Evolutionary conservation across 306 rosid species (phyloP).

Genomic region (Alnus glutinosa): DNA sequence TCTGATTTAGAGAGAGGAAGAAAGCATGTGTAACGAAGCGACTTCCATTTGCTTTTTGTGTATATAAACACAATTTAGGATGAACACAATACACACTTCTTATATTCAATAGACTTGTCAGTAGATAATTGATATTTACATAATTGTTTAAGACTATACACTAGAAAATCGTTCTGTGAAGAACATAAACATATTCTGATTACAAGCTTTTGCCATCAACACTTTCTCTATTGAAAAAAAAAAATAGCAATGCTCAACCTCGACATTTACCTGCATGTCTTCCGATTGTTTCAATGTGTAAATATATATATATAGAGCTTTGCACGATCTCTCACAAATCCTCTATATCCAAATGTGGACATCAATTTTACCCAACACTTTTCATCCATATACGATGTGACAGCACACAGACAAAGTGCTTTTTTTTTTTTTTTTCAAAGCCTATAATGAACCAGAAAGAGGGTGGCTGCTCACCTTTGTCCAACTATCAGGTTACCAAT

Average conservation of each 20-base stretch:
- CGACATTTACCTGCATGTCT: not conserved
- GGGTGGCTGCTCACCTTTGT: not conserved
- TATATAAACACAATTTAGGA: not conserved
- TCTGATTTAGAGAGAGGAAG: not conserved
- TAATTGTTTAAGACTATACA: not conserved
- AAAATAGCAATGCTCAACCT: not conserved
- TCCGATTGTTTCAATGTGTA: not conserved
- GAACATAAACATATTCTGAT: not conserved
- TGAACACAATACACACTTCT: not conserved
- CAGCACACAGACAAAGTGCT: not conserved
- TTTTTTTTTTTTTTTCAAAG: not conserved
- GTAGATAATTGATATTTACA: not conserved
- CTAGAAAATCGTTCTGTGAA: not conserved
- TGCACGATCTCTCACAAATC: slow-evolving; percentile 8
- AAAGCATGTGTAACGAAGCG: not conserved
- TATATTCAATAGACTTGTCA: not conserved
- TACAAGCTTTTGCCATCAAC: not conserved
- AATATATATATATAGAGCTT: not conserved
- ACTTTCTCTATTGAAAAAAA: not conserved
- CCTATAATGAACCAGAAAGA: not conserved
- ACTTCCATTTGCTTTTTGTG: not conserved
- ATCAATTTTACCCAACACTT: not conserved
- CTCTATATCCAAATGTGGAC: not conserved
- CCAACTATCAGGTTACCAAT: not conserved
- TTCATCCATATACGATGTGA: not conserved